phyloP scores from a whole-genome alignment of 129 eudicot species.

The Flaveria trinervia region DNA sequence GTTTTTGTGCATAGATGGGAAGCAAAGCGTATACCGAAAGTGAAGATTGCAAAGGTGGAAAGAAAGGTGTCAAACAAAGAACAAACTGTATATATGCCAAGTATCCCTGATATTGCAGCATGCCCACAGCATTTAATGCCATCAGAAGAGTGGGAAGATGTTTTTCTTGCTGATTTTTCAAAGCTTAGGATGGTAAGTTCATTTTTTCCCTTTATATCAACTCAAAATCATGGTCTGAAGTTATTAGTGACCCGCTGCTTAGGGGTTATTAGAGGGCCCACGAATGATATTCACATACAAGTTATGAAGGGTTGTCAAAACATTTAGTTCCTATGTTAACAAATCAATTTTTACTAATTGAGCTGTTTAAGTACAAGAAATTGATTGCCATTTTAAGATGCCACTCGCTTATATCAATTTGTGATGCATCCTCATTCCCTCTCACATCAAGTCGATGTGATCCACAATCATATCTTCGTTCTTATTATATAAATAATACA shows the following conservation, averaged over 20 bases:
- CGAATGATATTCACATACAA: background rate
- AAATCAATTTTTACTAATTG: background rate
- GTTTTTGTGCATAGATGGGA: conserved; percentile 68
- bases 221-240: conserved; percentile 2
- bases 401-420: background rate
- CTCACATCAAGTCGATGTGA: background rate
- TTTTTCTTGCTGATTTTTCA: conserved; percentile 79
- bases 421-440: background rate
- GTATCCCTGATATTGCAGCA: conserved; percentile 70
- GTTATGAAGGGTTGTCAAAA: background rate
- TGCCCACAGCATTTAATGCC: conserved; percentile 85
- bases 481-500: background rate
- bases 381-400: background rate
- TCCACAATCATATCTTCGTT: background rate
- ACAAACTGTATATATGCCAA: conserved; percentile 89
- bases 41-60: conserved; percentile 62
- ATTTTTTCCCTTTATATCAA: background rate
- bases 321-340: background rate
- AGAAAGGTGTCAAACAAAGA: conserved; percentile 53
- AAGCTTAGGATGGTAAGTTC: conserved; percentile 71
- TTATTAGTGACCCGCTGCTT: background rate
- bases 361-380: background rate
- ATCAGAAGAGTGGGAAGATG: conserved; percentile 76
- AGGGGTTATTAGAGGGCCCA: conserved; percentile 2
- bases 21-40: conserved; percentile 70